Conservation (phyloP, 257 asterid species). For the Przewalskia tangutica region DNA sequence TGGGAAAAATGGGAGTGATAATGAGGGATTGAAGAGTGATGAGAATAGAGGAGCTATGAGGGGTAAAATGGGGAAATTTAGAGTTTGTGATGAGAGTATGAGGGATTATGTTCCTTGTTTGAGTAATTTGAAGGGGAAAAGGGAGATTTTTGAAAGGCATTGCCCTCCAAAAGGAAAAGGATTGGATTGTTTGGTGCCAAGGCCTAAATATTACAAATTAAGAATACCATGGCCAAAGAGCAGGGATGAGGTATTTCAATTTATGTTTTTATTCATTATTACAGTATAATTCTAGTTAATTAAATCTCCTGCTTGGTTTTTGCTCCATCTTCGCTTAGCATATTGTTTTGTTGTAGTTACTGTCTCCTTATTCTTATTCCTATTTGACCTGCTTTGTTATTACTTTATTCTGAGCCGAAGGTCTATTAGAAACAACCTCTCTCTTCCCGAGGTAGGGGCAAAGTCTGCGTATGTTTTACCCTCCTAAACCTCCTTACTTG, state of each 20-base stretch:
- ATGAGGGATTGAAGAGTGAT: conserved; percentile 13
- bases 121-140: conserved; percentile 25
- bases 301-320: background rate
- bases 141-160: conserved; percentile 18
- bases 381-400: too few species aligned
- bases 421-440: too few species aligned
- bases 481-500: too few species aligned
- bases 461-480: too few species aligned
- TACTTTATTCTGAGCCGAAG: too few species aligned
- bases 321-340: background rate
- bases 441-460: too few species aligned
- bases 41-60: conserved; percentile 3
- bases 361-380: too few species aligned
- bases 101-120: conserved; percentile 38
- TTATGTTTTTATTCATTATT: background rate
- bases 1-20: conserved; percentile 10
- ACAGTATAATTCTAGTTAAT: background rate
- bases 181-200: conserved; percentile 45
- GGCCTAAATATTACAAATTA: conserved; percentile 51
- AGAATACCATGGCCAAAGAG: conserved; percentile 61
- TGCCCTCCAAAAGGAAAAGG: conserved; percentile 31
- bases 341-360: too few species aligned
- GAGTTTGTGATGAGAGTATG: conserved; percentile 35
- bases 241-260: conserved; percentile 39
- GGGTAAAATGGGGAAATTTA: conserved; percentile 31